Base-by-base conservation (phyloP, 1,284 basidiomycete genomes). In the Ceratorhiza oryzae-sativae region DNA sequence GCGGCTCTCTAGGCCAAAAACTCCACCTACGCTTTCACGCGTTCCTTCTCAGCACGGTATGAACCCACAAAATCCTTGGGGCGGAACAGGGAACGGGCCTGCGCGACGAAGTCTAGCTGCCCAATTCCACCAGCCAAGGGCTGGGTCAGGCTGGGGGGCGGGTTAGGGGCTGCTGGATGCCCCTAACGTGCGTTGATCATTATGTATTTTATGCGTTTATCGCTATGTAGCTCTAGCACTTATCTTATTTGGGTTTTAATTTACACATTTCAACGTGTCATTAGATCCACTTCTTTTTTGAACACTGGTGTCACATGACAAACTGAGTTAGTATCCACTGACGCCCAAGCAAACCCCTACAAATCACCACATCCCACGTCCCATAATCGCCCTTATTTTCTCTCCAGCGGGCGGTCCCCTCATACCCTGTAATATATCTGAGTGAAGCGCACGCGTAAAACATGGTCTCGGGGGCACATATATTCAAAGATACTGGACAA, bases 11-110 rank as follows among this genome's bases (percentile, higher is more conserved):
- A 68, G 53, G 34, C 53, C 65, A 3, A 68, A 56, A 32, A 68
- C 53, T 42, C 49, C 25, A 2, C 51, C 65, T 18, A 20, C 36
- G 3, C 36, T 56, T 41, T 23, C 65, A 10, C 51, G 65, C n/a
- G 49, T 18, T 2, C 36, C 41, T 2, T 68, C 65, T n/a, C 65
- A 55, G 23, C 65, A 68, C 41, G 65, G 65, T 20, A 25, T 41
- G 51, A 30, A 32, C 39, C 15, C 65, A 10, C 65, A 68, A 45
- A 68, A 55, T 46, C 51, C 30, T n/a, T 68, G 65, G 65, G 65
- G 65, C 15, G 65, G 65, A 25, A 68, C 65, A 32, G 65, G 65
- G 18, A 68, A 68, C 58, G 65, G 65, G 13, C 51, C 36, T 34
- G n/a, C 41, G 13, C 65, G 65, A 42, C 65, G 51, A 20, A 68